Base-by-base conservation (phyloP, 495 filamentous ascomycete genomes). In the Xylaria sp. region DNA sequence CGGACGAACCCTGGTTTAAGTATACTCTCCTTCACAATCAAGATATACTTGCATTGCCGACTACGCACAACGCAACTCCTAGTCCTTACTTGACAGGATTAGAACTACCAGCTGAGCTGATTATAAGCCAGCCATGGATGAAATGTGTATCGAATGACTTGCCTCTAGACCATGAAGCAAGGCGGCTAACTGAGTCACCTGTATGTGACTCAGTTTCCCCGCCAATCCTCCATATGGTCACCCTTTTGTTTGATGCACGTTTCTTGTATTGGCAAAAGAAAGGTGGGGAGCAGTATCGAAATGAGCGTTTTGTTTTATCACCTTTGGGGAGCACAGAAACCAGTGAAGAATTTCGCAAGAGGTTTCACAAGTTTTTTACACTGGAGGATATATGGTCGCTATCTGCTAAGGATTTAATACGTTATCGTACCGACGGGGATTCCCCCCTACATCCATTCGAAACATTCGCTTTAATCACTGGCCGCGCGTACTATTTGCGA, bases 391-490 rank as follows among this genome's bases (percentile, higher is more conserved):
- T 9, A 0, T 66, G 62, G 62, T 50, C 43, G 52, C 21, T 66
- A 26, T 17, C 1, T 14, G 26, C 43, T 24, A 19, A 37, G 8
- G 6, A 14, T 21, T 7, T 6, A 44, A 21, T 19, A 21, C 62
- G 17, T 52, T 66, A 35, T 44, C 2, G 0, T 7, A 3, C 44
- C 5, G 62, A 52, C 0, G n/a, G n/a, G n/a, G n/a, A n/a, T 67
- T 5, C 48, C 9, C 6, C 33, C 11, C n/a, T 48, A 40, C 46
- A 19, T 11, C 48, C 64, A 19, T 55, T 67, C 14, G 64, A 67
- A 17, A 67, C 64, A 12, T 67, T 67, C 29, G 64, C 64, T 55
- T 40, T 67, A 15, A 55, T 67, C 11, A 67, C 64, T n/a, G 46
- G 46, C 12, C 63, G 31, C 19, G 19, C 15, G 31, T 44, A 62